Evolutionary conservation across 176 grass and related monocot genomes (phyloP).

Genomic region (Areca catechu): DNA sequence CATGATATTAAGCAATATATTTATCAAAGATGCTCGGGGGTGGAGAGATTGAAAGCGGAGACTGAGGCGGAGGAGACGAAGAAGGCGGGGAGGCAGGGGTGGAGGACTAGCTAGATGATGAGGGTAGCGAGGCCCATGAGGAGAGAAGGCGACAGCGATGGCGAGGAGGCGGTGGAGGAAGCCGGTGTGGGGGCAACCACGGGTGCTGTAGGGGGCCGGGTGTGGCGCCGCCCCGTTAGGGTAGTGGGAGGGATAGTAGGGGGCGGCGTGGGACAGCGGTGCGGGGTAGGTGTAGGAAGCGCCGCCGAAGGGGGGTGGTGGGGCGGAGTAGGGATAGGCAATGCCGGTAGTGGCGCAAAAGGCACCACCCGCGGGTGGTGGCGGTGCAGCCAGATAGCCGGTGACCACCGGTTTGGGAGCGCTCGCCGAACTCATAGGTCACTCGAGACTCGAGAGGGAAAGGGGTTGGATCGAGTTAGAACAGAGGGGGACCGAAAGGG

Average conservation of each 20-base stretch:
- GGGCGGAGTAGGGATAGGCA: no score
- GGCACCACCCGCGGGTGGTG: background rate
- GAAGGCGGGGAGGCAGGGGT: conserved; percentile 56
- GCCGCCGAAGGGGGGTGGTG: background rate
- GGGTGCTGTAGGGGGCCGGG: background rate
- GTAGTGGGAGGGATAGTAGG: conserved; percentile 24
- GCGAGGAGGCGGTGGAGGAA: conserved; percentile 58
- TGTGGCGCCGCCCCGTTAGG: background rate
- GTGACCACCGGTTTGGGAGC: conserved; percentile 31
- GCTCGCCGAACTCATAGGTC: conserved; percentile 6
- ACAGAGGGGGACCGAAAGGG: no score
- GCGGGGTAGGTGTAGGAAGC: conserved; percentile 26
- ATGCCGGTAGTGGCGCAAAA: no score
- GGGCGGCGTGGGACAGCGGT: conserved; percentile 17
- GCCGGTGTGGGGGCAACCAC: conserved; percentile 3
- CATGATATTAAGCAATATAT: no score
- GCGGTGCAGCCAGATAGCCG: conserved; percentile 35
- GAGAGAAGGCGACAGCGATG: conserved; percentile 37
- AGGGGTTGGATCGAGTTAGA: background rate
- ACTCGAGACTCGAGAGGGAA: background rate
- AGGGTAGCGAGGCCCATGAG: conserved; percentile 55
- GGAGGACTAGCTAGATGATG: conserved; percentile 89
- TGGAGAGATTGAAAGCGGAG: conserved; percentile 44
- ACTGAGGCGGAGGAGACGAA: conserved; percentile 43
- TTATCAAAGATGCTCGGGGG: conserved; percentile 28